These are phyloP conservation scores for Claviceps sp. DNA, from an alignment of 2,329 filamentous ascomycete species.

Conservation along the genomic window DNA sequence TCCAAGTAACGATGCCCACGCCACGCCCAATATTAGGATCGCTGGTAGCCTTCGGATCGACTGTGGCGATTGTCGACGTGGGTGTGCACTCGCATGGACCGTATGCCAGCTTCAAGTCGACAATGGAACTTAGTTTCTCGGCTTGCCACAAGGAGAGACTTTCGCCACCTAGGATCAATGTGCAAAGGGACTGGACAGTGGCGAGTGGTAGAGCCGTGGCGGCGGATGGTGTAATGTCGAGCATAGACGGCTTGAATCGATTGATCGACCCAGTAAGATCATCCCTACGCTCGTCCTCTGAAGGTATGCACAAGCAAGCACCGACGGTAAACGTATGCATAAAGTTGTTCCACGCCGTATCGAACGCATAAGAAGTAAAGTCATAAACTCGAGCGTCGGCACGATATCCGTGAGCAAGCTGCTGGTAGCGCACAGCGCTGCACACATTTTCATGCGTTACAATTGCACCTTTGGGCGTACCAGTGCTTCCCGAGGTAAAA, in stretches of 20 bases:
- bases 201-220: background rate
- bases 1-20: conserved; percentile 11
- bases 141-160: background rate
- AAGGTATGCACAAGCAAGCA: conserved; percentile 9
- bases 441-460: conserved; percentile 12
- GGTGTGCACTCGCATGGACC: conserved; percentile 12
- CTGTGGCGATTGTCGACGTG: background rate
- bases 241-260: conserved; percentile 1
- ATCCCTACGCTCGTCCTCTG: conserved; percentile 7
- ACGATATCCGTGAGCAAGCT: conserved; percentile 8
- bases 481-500: conserved; percentile 11
- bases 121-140: background rate
- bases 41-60: background rate
- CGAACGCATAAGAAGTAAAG: conserved; percentile 6
- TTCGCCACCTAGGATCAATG: conserved; percentile 2
- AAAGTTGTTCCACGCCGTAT: conserved; percentile 3
- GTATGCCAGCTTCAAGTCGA: conserved; percentile 6
- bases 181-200: conserved; percentile 1
- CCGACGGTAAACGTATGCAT: conserved; percentile 5
- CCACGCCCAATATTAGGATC: conserved; percentile 2
- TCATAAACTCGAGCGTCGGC: conserved; percentile 8
- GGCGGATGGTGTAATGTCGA: conserved; percentile 4
- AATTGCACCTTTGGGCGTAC: conserved; percentile 14
- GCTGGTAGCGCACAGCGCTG: conserved; percentile 9
- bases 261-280: conserved; percentile 4